Evolutionary conservation across 257 asterid genomes (phyloP).

Genomic region (Rhazya stricta): DNA sequence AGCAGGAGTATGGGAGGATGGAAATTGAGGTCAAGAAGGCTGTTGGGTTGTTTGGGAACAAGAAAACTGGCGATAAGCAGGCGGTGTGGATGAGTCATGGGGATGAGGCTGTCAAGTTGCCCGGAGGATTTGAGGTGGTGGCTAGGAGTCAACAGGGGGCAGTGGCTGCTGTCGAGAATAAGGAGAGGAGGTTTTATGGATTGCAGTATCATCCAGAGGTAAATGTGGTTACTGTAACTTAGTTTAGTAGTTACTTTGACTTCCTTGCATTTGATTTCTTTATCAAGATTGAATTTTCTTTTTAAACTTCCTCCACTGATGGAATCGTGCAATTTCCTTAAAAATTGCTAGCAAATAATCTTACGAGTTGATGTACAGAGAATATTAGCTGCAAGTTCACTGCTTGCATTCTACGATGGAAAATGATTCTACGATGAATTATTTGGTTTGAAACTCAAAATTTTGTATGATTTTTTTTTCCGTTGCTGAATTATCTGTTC

Average conservation of each 20-base stretch:
- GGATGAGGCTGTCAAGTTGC: slow-evolving; percentile 83
- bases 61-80: slow-evolving; percentile 62
- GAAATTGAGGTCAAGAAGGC: slow-evolving; percentile 53
- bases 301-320: neutral
- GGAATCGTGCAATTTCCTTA: neutral
- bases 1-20: slow-evolving; percentile 97
- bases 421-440: neutral
- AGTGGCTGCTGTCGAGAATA: slow-evolving; percentile 73
- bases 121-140: slow-evolving; percentile 81
- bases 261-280: neutral
- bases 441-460: neutral
- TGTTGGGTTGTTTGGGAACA: slow-evolving; percentile 61
- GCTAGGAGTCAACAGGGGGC: slow-evolving; percentile 83
- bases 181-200: slow-evolving; percentile 62
- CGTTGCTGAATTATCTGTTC: neutral
- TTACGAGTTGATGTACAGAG: neutral
- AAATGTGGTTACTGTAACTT: neutral
- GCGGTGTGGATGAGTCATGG: slow-evolving; percentile 99
- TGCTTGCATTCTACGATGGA: neutral
- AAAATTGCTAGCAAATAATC: neutral
- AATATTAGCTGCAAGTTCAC: neutral
- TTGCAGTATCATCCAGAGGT: slow-evolving; percentile 99
- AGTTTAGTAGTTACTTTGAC: neutral
- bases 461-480: neutral
- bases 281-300: too few species aligned